Evolutionary conservation across 345 rosid species (phyloP).

Genomic region (Linum usitatissimum): DNA sequence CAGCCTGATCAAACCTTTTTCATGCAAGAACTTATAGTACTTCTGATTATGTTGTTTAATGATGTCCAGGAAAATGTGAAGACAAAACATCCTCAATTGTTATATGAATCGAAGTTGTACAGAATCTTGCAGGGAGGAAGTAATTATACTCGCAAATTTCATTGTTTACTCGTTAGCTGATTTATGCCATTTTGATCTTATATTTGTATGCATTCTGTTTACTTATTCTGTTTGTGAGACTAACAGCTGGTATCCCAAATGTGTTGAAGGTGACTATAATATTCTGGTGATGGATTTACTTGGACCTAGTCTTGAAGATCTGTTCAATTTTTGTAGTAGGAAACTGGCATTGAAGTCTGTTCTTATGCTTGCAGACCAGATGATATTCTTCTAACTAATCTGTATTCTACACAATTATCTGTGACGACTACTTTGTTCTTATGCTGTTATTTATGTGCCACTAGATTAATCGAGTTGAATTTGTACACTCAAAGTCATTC

Average conservation of each 20-base stretch:
- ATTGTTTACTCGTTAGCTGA: neutral
- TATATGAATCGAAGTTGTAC: constrained; percentile 3
- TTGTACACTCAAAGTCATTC: constrained; percentile 76
- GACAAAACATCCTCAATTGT: constrained; percentile 23
- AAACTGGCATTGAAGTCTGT: constrained; percentile 81
- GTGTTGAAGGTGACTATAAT: constrained; percentile 78
- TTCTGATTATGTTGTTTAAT: neutral
- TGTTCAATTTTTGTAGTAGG: constrained; percentile 78
- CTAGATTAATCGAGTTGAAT: constrained; percentile 84
- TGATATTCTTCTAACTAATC: no score
- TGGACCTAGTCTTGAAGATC: constrained; percentile 92
- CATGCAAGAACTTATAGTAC: no score
- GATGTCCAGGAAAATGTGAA: constrained; percentile 71
- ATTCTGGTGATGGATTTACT: constrained; percentile 78
- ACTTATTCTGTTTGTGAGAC: neutral
- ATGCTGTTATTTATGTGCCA: constrained; percentile 12
- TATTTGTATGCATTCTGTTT: neutral
- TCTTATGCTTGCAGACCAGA: constrained; percentile 90
- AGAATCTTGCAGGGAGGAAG: constrained; percentile 3
- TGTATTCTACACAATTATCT: no score
- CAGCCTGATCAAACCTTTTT: no score
- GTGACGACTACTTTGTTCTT: no score
- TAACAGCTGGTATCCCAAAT: constrained; percentile 69
- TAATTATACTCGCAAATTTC: neutral
- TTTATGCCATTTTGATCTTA: no score